phyloP scores from a whole-genome alignment of 371 early-diverging fungal genomes.

The Chytridium lagenaria region DNA sequence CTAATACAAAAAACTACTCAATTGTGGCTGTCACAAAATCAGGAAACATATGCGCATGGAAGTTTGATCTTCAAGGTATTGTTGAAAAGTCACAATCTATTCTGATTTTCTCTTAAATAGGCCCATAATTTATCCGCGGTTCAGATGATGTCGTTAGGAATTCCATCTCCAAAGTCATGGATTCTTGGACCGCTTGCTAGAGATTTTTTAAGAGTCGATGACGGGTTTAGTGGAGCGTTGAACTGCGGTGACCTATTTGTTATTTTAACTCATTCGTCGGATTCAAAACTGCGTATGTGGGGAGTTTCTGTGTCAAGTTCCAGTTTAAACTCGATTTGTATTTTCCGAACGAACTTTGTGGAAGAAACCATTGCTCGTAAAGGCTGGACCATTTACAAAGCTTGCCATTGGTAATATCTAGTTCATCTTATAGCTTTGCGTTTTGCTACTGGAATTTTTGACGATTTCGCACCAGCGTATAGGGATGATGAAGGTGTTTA shows the following conservation, averaged over 20 bases:
- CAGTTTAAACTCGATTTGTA: conserved; percentile 26
- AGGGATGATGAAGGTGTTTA: no score
- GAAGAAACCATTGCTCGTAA: conserved; percentile 10
- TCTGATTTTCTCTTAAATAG: neutral
- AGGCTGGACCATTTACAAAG: conserved; percentile 39
- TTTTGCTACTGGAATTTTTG: conserved; percentile 20
- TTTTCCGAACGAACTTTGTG: conserved; percentile 11
- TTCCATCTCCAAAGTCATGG: conserved; percentile 1
- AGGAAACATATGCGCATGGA: conserved; percentile 19
- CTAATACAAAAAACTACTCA: neutral
- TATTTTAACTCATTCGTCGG: neutral
- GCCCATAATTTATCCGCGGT: no score
- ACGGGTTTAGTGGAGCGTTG: neutral
- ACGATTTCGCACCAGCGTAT: no score
- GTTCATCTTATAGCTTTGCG: no score
- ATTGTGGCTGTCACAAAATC: conserved; percentile 21
- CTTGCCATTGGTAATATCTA: conserved; percentile 28
- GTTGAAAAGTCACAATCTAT: no score
- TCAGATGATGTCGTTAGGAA: no score
- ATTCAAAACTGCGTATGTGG: neutral
- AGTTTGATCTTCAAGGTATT: conserved; percentile 21
- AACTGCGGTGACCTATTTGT: neutral
- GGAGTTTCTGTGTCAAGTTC: neutral
- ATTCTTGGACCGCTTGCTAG: neutral
- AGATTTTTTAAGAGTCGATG: neutral